Percentiles rank a stretch among this genome's conserved stretches.
Evolutionary conservation across 164 flowering plant genomes (phyloP).

Genomic region (Chimonanthus praecox): DNA sequence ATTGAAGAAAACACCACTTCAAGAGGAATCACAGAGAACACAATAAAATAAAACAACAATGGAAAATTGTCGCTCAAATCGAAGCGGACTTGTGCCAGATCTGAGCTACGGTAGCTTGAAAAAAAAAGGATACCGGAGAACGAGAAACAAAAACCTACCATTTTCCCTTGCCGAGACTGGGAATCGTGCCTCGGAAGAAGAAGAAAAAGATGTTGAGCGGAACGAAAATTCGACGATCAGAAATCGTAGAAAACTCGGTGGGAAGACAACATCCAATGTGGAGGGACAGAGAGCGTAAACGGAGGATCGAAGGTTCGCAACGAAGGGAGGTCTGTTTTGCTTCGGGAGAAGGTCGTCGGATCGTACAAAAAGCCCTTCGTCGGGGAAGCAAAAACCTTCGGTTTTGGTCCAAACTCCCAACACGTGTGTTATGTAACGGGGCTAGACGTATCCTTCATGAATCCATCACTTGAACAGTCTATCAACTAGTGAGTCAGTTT

Average conservation of each 20-base stretch:
- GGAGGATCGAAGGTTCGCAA: not conserved
- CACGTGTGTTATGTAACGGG: too few species aligned
- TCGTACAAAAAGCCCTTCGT: too few species aligned
- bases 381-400: too few species aligned
- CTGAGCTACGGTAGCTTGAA: not conserved
- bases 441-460: too few species aligned
- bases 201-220: not conserved
- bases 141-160: constrained; percentile 1
- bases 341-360: not conserved
- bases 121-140: not conserved
- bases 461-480: too few species aligned
- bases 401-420: too few species aligned
- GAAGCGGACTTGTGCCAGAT: constrained; percentile 1
- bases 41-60: too few species aligned
- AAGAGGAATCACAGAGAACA: too few species aligned
- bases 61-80: not conserved
- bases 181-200: not conserved
- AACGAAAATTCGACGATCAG: not conserved
- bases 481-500: too few species aligned
- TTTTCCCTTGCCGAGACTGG: not conserved
- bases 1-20: too few species aligned
- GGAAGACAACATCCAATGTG: not conserved
- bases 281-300: not conserved
- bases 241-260: not conserved
- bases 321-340: not conserved